Evolutionary conservation across 1,139 yeast genomes (phyloP).

Genomic region (Lodderomyces jiufengensis): DNA sequence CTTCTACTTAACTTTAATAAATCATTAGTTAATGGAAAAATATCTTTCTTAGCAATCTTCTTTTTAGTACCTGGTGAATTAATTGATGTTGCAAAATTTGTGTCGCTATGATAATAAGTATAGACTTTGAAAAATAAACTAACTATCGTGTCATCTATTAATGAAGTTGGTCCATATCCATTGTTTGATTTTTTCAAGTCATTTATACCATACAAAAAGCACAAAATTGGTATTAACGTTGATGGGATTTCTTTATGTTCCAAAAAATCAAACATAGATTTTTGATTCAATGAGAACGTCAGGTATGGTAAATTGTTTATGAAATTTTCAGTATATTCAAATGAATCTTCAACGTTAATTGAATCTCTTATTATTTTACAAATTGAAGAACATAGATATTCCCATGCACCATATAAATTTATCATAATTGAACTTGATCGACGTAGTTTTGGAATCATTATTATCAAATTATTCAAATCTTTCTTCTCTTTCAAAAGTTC

Average conservation of each 20-base stretch:
- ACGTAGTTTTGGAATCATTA: constrained; percentile 66
- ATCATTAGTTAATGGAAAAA: constrained; percentile 41
- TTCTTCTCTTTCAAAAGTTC: constrained; percentile 49
- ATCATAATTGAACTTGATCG: constrained; percentile 75
- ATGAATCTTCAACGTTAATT: constrained; percentile 43
- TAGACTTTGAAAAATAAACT: constrained; percentile 57
- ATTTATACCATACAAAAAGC: constrained; percentile 49
- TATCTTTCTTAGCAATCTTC: constrained; percentile 42
- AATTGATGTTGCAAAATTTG: constrained; percentile 11
- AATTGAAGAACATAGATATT: constrained; percentile 44
- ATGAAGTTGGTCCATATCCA: constrained; percentile 79
- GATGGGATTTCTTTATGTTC: constrained; percentile 29
- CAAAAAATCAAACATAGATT: constrained; percentile 28
- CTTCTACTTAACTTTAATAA: constrained; percentile 27
- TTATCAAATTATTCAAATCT: constrained; percentile 58
- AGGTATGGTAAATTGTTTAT: constrained; percentile 46
- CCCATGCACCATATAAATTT: constrained; percentile 63
- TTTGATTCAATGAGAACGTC: constrained; percentile 42
- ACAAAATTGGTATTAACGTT: constrained; percentile 29
- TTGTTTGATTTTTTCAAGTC: constrained; percentile 72
- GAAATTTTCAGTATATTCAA: constrained; percentile 54
- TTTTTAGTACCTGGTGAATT: constrained; percentile 31
- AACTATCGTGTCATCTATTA: constrained; percentile 71
- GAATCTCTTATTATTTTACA: constrained; percentile 50
- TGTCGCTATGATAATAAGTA: constrained; percentile 11